Base-by-base conservation (phyloP, 2,329 filamentous ascomycete species). In the Triangularia setosa region DNA sequence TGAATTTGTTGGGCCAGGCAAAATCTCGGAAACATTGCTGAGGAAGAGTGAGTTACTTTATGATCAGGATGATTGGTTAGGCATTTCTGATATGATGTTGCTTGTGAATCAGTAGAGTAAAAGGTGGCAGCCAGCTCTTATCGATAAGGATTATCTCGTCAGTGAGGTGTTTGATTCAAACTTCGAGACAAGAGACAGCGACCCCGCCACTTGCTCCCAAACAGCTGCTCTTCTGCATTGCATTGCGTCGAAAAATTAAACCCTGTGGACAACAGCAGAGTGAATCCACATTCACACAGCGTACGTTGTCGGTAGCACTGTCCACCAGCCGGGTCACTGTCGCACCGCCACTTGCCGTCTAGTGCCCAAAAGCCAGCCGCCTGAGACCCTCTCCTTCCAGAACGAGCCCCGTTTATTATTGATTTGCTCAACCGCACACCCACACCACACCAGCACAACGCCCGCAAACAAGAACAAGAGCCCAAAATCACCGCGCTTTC, bases 391-490 rank as follows among this genome's bases (percentile, higher is more conserved):
- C 16, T 40, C 33, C 33, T 40, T 40, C 33, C 25, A 55, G 60
- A 63, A 61, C 40, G 58, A 62, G 28, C 63, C 61, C 61, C 23
- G 35, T 54, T 56, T 48, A 40, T 60, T 56, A 64, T 62, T 66
- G 64, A 66, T 62, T 60, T 54, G 60, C 40, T 56, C 59, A 33
- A 25, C 60, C 23, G 30, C 55, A 30, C 40, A 48, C 40, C 40
- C 40, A 48, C 40, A 48, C 61, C 60, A 57, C 40, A 48, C 40
- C n/a, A 18, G n/a, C 35, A 40, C 40, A 16, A 21, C 40, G 33
- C 55, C 61, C 56, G 65, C 63, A 65, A 65, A 65, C 65, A 63
- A 35, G 30, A 60, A 56, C n/a, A 57, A 54, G 58, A 61, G 59
- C 61, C 63, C 65, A 62, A 66, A 68, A 68, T 62, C 57, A 54